Evolutionary conservation across 345 rosid species (phyloP).

Genomic region (Brassica nigra): DNA sequence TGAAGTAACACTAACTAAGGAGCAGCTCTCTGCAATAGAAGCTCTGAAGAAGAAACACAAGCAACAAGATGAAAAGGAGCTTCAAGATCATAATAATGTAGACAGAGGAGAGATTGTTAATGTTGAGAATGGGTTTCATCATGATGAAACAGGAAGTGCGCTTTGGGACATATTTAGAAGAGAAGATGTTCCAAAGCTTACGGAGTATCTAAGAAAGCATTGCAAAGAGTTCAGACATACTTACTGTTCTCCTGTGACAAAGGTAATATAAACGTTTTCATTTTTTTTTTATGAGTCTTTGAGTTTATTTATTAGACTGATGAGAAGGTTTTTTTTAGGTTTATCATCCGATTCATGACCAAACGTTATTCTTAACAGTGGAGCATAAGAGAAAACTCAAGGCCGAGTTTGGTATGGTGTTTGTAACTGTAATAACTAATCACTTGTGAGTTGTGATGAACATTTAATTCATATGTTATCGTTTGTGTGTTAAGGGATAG

Average conservation of each 20-base stretch:
- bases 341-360: slow-evolving; percentile 87
- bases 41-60: slow-evolving; percentile 60
- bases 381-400: slow-evolving; percentile 81
- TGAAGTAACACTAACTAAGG: slow-evolving; percentile 53
- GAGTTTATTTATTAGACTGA: neutral
- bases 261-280: slow-evolving; percentile 44
- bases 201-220: slow-evolving; percentile 70
- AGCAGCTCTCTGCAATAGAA: slow-evolving; percentile 53
- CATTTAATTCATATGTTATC: neutral
- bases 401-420: slow-evolving; percentile 65
- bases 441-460: neutral
- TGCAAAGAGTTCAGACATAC: slow-evolving; percentile 77
- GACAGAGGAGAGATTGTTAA: slow-evolving; percentile 15
- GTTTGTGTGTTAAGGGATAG: slow-evolving; percentile 53
- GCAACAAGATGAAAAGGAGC: slow-evolving; percentile 64
- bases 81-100: slow-evolving; percentile 22
- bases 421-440: slow-evolving; percentile 14
- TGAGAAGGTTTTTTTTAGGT: slow-evolving; percentile 45
- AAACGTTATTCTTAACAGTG: slow-evolving; percentile 62
- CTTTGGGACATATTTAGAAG: slow-evolving; percentile 95
- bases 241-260: slow-evolving; percentile 60
- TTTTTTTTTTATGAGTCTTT: neutral
- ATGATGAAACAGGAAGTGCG: slow-evolving; percentile 57
- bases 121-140: slow-evolving; percentile 15
- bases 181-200: slow-evolving; percentile 80